Percentiles rank a stretch among this genome's conserved stretches.
Conservation (phyloP, 2,329 filamentous ascomycete species). For the Neopestalotiopsis rosae region DNA sequence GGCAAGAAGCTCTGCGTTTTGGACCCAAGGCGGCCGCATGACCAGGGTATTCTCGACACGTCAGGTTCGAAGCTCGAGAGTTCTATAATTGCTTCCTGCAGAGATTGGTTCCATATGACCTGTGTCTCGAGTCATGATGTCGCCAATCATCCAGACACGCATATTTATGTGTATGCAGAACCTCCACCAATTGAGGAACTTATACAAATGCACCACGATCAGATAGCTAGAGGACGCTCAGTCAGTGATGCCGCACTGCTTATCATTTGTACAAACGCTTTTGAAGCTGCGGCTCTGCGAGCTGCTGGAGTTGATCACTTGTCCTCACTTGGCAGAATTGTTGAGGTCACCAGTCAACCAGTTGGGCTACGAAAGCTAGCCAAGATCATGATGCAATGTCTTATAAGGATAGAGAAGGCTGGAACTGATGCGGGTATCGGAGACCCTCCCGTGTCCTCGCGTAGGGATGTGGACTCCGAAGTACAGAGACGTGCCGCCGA, state of each 20-base stretch:
- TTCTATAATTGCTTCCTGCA: conserved; percentile 24
- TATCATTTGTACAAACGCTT: conserved; percentile 30
- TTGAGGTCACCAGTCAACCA: conserved; percentile 30
- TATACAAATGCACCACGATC: conserved; percentile 21
- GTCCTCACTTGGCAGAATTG: conserved; percentile 25
- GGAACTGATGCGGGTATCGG: not conserved
- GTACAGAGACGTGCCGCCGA: not conserved
- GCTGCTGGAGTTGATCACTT: conserved; percentile 26
- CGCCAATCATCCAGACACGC: conserved; percentile 22
- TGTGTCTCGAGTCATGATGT: conserved; percentile 22
- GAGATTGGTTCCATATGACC: conserved; percentile 27
- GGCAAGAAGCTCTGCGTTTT: not conserved
- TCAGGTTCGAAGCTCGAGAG: conserved; percentile 20
- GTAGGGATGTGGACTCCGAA: not conserved
- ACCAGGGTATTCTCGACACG: not conserved
- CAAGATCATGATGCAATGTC: conserved; percentile 26
- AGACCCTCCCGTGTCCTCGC: not conserved
- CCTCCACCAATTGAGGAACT: conserved; percentile 28
- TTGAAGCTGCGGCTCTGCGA: conserved; percentile 28
- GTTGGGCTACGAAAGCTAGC: conserved; percentile 29
- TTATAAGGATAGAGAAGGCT: conserved; percentile 23
- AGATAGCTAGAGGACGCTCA: conserved; percentile 20
- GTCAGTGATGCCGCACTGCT: conserved; percentile 25
- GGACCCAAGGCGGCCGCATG: not conserved
- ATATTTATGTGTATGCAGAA: conserved; percentile 28